Evolutionary conservation across 2,329 filamentous ascomycete species (phyloP).

Genomic region (Orbilia oligospora): DNA sequence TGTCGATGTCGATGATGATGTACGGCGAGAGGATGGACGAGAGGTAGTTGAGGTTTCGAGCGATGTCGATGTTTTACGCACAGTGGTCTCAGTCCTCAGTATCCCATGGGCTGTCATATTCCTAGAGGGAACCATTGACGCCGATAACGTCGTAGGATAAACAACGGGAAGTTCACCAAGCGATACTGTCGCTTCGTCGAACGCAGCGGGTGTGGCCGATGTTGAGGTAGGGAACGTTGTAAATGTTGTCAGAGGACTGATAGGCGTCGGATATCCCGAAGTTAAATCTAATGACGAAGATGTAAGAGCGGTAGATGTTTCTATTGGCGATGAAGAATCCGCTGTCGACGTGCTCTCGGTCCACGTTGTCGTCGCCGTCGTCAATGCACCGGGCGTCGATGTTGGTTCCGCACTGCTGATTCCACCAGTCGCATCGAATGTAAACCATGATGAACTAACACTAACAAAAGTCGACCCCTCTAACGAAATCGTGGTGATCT

Average conservation of each 20-base stretch:
- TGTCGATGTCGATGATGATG: background rate
- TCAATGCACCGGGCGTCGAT: slow-evolving; percentile 5
- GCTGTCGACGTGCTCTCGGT: background rate
- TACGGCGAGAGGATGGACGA: slow-evolving; percentile 5
- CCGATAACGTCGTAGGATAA: slow-evolving; percentile 8
- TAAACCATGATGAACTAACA: slow-evolving; percentile 51
- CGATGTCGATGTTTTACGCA: slow-evolving; percentile 16
- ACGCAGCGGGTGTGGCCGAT: background rate
- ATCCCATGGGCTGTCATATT: slow-evolving; percentile 52
- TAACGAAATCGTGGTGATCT: slow-evolving; percentile 37
- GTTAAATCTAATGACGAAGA: background rate
- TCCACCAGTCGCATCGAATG: slow-evolving; percentile 42
- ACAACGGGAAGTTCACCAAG: background rate
- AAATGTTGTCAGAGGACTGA: background rate
- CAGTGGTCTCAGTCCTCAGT: slow-evolving; percentile 21
- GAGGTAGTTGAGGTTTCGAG: slow-evolving; percentile 23
- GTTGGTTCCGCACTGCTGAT: slow-evolving; percentile 31
- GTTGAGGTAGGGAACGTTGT: slow-evolving; percentile 18
- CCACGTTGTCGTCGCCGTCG: background rate
- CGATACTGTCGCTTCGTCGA: slow-evolving; percentile 10
- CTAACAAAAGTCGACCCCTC: slow-evolving; percentile 50
- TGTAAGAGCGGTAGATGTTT: background rate
- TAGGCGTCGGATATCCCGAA: background rate
- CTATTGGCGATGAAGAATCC: slow-evolving; percentile 1
- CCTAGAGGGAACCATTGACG: slow-evolving; percentile 22